Percentiles rank a stretch among this genome's conserved stretches.
phyloP scores from a whole-genome alignment of 805 yeast genomes.

The Candida nonsorbophila region DNA sequence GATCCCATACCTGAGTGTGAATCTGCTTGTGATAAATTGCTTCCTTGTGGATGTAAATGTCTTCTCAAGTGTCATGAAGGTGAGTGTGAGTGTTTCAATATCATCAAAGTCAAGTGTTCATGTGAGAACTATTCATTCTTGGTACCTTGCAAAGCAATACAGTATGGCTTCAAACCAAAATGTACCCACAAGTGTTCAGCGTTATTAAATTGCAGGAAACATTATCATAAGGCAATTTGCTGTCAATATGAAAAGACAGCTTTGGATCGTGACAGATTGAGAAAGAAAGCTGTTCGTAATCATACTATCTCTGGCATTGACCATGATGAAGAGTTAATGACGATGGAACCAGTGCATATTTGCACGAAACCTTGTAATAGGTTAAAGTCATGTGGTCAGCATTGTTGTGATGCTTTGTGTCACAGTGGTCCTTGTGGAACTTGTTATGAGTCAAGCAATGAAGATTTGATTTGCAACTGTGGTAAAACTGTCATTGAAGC shows the following conservation, averaged over 20 bases:
- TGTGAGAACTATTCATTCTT: conserved; percentile 56
- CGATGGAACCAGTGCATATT: conserved; percentile 67
- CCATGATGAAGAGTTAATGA: conserved; percentile 42
- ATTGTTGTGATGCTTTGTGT: conserved; percentile 64
- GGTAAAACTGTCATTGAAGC: conserved; percentile 74
- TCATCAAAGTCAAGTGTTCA: conserved; percentile 49
- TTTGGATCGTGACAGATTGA: conserved; percentile 46
- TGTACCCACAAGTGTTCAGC: conserved; percentile 74
- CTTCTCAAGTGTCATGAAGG: conserved; percentile 72
- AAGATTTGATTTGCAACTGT: conserved; percentile 75
- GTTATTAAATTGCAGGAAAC: conserved; percentile 73
- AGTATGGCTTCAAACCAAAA: conserved; percentile 46
- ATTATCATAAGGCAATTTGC: conserved; percentile 64
- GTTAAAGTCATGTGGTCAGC: conserved; percentile 55
- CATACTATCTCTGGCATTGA: conserved; percentile 26
- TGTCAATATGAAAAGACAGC: conserved; percentile 67
- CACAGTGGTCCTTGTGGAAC: conserved; percentile 79
- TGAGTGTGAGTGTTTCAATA: conserved; percentile 59
- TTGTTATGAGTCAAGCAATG: conserved; percentile 74
- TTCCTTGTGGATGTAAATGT: conserved; percentile 74
- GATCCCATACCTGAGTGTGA: conserved; percentile 81
- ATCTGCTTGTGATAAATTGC: conserved; percentile 51
- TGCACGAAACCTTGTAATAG: conserved; percentile 66
- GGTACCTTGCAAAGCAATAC: conserved; percentile 61
- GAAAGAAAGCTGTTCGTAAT: conserved; percentile 45